Evolutionary conservation across 306 rosid species (phyloP).

Genomic region (Trichosanthes truncata): DNA sequence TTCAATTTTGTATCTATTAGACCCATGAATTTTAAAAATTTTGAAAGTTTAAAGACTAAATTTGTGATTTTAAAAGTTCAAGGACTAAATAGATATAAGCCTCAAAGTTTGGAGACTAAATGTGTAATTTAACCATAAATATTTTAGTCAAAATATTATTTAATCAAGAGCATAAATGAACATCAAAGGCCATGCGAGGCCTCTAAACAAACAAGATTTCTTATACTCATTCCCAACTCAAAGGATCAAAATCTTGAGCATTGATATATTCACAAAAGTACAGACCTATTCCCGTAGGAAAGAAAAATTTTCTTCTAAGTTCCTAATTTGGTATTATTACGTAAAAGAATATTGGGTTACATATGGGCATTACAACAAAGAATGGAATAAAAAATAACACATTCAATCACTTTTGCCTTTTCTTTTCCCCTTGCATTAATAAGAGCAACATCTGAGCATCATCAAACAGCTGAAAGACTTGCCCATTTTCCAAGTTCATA

Average conservation of each 20-base stretch:
- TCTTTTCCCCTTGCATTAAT: neutral
- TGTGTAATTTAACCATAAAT: no score
- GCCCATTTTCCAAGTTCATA: constrained; percentile 97
- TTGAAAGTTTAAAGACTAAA: no score
- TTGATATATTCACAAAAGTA: neutral
- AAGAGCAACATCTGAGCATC: neutral
- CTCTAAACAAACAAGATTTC: neutral
- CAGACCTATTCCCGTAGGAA: neutral
- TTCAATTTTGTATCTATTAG: no score
- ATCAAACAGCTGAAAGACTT: constrained; percentile 68
- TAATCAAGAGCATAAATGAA: neutral
- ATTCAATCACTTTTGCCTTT: neutral
- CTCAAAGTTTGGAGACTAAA: no score
- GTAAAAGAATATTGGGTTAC: constrained; percentile 4
- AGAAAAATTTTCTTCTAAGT: neutral
- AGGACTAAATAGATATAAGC: no score
- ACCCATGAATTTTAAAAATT: no score
- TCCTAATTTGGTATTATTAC: neutral
- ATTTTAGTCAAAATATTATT: no score
- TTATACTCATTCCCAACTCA: neutral
- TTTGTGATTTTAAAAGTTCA: no score
- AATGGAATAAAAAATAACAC: constrained; percentile 1
- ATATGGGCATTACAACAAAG: constrained; percentile 8
- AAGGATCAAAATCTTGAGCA: constrained; percentile 2
- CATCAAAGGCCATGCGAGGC: neutral